Conservation (phyloP, 1,284 basidiomycete species). For the Sporisorium sorghi region DNA sequence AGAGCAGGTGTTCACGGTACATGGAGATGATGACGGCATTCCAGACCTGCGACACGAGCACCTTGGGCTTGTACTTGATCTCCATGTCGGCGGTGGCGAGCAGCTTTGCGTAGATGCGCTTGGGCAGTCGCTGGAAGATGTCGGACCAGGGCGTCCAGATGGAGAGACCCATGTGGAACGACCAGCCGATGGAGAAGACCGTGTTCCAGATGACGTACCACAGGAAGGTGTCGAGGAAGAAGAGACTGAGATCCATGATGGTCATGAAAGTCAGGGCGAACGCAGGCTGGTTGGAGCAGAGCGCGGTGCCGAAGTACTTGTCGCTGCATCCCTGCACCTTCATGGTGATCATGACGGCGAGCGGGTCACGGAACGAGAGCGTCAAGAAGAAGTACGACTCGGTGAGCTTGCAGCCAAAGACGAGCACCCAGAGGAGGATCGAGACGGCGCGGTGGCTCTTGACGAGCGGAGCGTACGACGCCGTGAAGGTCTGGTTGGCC, state of each 20-base stretch:
- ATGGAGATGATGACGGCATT: conserved; percentile 70
- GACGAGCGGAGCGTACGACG: conserved; percentile 64
- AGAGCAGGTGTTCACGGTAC: conserved; percentile 69
- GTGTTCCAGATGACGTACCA: conserved; percentile 70
- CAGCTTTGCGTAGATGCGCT: conserved; percentile 69
- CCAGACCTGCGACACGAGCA: conserved; percentile 69
- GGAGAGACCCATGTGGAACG: conserved; percentile 68
- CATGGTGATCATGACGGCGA: conserved; percentile 68
- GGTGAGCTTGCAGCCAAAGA: conserved; percentile 69
- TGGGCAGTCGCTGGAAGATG: conserved; percentile 69
- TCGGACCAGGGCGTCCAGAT: conserved; percentile 70
- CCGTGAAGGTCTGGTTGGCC: conserved; percentile 69
- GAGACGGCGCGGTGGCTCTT: conserved; percentile 61
- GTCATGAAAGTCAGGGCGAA: conserved; percentile 68
- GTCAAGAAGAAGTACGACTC: conserved; percentile 70
- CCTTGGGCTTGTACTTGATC: conserved; percentile 70
- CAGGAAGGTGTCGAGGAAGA: conserved; percentile 69
- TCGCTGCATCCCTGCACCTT: conserved; percentile 66
- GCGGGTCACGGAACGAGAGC: conserved; percentile 68
- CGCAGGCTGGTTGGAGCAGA: conserved; percentile 67
- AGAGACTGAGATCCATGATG: conserved; percentile 68
- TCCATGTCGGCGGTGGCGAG: conserved; percentile 69
- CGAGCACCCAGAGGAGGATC: conserved; percentile 65
- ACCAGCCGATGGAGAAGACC: conserved; percentile 69
- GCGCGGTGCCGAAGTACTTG: conserved; percentile 67